Percentiles rank a stretch among this genome's conserved stretches.
These are phyloP conservation scores for Grosmannia serpens DNA, from an alignment of 2,329 filamentous ascomycete genomes.

Conservation along the genomic window DNA sequence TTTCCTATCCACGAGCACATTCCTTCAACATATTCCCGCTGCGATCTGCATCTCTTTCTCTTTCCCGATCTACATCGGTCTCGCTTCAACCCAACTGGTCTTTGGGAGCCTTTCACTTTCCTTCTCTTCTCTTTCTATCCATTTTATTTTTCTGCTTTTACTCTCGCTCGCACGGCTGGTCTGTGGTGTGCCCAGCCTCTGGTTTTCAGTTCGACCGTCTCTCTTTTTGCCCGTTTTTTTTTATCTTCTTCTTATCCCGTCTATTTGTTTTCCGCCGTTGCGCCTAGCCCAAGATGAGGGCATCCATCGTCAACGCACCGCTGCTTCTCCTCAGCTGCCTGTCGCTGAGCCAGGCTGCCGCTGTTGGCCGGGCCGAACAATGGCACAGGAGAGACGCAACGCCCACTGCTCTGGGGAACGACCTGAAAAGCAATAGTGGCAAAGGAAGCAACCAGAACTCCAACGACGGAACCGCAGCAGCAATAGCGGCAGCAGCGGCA, in stretches of 20 bases:
- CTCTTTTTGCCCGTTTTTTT: neutral
- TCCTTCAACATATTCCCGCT: slow-evolving; percentile 2
- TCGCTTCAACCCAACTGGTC: neutral
- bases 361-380: slow-evolving; percentile 1
- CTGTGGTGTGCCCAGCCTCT: slow-evolving; percentile 4
- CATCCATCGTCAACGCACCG: slow-evolving; percentile 10
- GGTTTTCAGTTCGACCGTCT: neutral
- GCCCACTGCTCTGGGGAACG: neutral
- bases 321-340: slow-evolving; percentile 15
- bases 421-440: slow-evolving; percentile 5
- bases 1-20: neutral
- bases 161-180: slow-evolving; percentile 7
- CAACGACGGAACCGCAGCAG: slow-evolving; percentile 7
- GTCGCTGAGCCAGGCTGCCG: slow-evolving; percentile 18
- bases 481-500: slow-evolving; percentile 9
- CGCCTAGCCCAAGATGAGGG: slow-evolving; percentile 15
- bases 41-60: slow-evolving; percentile 9
- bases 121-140: neutral
- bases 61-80: neutral
- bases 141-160: neutral
- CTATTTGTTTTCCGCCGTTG: neutral
- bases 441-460: slow-evolving; percentile 5
- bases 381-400: neutral
- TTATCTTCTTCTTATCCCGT: neutral
- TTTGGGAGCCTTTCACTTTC: neutral